Percentiles rank a stretch among this genome's conserved stretches.
These are phyloP conservation scores for Heliamphora exappendiculata DNA, from an alignment of 148 eudicot species.

Conservation along the genomic window DNA sequence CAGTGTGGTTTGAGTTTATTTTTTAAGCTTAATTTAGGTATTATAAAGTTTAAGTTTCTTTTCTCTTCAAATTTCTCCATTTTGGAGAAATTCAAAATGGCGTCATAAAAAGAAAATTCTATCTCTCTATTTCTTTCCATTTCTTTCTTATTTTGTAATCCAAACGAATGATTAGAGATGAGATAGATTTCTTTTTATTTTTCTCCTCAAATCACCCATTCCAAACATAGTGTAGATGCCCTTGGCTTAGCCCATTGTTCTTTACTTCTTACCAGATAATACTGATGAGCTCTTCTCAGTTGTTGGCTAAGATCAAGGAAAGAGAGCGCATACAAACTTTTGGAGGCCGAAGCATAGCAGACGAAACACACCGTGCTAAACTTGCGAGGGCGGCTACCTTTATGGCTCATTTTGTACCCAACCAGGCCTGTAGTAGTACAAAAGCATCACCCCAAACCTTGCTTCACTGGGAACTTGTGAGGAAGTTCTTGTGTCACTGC, in stretches of 20 bases:
- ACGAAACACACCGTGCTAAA: background rate
- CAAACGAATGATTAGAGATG: too few relatives aligned
- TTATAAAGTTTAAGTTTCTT: too few relatives aligned
- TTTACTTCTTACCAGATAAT: background rate
- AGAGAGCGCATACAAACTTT: background rate
- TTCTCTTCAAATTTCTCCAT: too few relatives aligned
- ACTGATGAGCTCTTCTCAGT: conserved; percentile 8
- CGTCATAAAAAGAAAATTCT: too few relatives aligned
- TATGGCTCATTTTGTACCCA: background rate
- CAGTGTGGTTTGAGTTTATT: too few relatives aligned
- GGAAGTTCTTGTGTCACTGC: background rate
- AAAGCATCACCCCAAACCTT: background rate
- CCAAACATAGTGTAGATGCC: too few relatives aligned
- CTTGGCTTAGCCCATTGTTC: background rate
- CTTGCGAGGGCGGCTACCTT: background rate
- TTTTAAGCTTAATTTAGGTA: too few relatives aligned
- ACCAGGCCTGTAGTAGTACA: background rate
- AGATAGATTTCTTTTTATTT: too few relatives aligned
- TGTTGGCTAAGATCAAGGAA: background rate
- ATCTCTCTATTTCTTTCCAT: too few relatives aligned
- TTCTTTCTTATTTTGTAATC: too few relatives aligned
- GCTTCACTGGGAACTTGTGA: background rate
- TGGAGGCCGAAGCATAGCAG: background rate
- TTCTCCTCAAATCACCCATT: too few relatives aligned
- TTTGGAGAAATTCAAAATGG: too few relatives aligned